Conservation (phyloP, 176 grass and related monocot species). For the Raddia distichophylla region DNA sequence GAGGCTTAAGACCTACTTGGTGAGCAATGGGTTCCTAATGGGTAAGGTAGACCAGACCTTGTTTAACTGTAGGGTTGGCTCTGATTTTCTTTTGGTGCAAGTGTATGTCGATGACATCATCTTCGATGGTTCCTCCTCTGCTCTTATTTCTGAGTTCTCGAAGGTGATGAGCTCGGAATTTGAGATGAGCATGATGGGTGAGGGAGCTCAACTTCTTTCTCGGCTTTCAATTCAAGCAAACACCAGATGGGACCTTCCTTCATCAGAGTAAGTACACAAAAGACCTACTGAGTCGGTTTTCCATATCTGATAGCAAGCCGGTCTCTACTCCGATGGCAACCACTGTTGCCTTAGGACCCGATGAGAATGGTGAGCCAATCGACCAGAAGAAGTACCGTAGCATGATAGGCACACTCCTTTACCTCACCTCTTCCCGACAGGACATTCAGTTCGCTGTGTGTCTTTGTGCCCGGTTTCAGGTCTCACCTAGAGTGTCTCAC, state of each 20-base stretch:
- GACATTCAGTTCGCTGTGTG: conserved; percentile 5
- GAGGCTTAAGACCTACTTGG: not conserved
- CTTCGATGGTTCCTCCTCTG: too few relatives aligned
- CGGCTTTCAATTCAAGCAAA: not conserved
- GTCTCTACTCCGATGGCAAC: not conserved
- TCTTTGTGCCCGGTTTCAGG: not conserved
- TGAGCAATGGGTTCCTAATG: not conserved
- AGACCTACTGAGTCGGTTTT: not conserved
- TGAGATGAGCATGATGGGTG: not conserved
- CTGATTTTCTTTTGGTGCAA: not conserved
- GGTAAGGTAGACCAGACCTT: not conserved
- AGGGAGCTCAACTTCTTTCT: not conserved
- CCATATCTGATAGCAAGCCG: too few relatives aligned
- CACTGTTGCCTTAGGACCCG: not conserved
- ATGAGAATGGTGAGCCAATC: not conserved
- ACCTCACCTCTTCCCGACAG: not conserved
- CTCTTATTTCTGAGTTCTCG: too few relatives aligned
- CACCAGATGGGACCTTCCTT: not conserved
- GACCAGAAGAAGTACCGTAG: not conserved
- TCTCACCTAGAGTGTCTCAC: not conserved
- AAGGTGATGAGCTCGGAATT: too few relatives aligned
- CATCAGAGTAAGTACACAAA: not conserved
- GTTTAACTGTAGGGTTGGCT: not conserved
- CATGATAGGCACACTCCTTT: not conserved
- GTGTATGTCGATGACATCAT: too few relatives aligned